Base-by-base conservation (phyloP, 208 protist species). In the Leishmania tropica region DNA sequence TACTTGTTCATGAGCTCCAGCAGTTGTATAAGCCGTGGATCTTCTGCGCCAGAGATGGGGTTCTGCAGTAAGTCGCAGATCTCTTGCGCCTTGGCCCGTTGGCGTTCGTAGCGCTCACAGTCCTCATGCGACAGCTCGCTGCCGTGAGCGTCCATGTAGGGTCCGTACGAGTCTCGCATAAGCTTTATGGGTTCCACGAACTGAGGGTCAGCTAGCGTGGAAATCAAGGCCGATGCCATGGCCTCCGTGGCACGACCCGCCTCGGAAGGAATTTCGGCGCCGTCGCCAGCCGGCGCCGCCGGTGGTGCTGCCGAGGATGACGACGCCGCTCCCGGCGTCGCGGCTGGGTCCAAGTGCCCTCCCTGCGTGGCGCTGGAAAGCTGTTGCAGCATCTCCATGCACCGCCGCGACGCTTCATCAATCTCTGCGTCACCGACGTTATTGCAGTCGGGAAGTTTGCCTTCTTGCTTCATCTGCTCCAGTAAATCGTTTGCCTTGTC, bases 1-100 rank as follows among this genome's bases (percentile, higher is more conserved):
- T 92, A 95, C 82, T 95, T 83, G 84, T 93, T 85, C 87, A 95
- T 91, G 31, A 94, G 73, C 74, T 93, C 85, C 70, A 94, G 68
- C 78, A 96, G 78, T 31, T 78, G 64, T 15, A 78, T 81, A 8
- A 95, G 75, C 45, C 91, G 90, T 15, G 83, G 79, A 28, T 88
- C 86, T 80, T 95, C 89, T 31, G 88, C 83, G 60, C 81, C 82
- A 75, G 81, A 60, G 60, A 95, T 80, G 21, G 90, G 84, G 37
- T 76, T 82, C 3, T 80, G 67, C 28, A 97, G 76, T 76, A 95
- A 83, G 24, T 89, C 84, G 76, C 90, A 94, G 48, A 97, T 95
- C 24, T 88, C 83, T 28, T 87, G 79, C 35, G 85, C 79, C 80
- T 90, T 88, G 28, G 81, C 56, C 28, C 90, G 83, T 68, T 97